A percentile compares a stretch with the other conserved stretches of the same genome.
Evolutionary conservation across 345 rosid species (phyloP).

Genomic region (Corchorus olitorius): DNA sequence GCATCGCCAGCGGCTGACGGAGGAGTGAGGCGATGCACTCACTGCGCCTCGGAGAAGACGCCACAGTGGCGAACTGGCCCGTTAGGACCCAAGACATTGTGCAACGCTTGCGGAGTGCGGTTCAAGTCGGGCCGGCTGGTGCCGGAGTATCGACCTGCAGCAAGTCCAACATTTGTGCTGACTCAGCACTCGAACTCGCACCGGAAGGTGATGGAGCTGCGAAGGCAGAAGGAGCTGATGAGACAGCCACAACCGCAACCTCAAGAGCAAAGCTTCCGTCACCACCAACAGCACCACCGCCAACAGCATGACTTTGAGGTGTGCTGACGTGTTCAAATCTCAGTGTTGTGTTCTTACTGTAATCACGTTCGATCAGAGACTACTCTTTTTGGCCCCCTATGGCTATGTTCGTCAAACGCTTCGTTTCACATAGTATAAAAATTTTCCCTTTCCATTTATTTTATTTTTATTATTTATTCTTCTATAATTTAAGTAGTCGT

Average conservation of each 20-base stretch:
- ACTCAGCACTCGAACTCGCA: constrained; percentile 86
- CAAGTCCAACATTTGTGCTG: constrained; percentile 77
- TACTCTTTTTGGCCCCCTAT: background rate
- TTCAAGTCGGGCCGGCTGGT: constrained; percentile 80
- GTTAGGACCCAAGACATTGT: constrained; percentile 72
- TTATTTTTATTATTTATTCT: background rate
- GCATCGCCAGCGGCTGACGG: constrained; percentile 37
- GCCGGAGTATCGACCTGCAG: constrained; percentile 82
- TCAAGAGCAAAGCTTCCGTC: constrained; percentile 33
- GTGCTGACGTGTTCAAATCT: constrained; percentile 37
- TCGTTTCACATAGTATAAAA: background rate
- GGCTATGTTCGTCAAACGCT: constrained; percentile 4
- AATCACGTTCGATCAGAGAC: constrained; percentile 8
- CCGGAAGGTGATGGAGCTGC: constrained; percentile 82
- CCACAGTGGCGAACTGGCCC: constrained; percentile 94
- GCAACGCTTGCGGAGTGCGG: constrained; percentile 85
- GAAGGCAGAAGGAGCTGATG: constrained; percentile 64
- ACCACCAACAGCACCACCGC: constrained; percentile 30
- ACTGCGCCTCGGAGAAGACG: constrained; percentile 83
- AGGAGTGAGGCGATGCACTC: constrained; percentile 59
- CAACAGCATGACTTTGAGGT: constrained; percentile 45
- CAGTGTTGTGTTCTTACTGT: constrained; percentile 1
- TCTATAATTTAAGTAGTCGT: background rate
- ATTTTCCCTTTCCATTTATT: background rate
- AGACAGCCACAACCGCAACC: constrained; percentile 31